Conservation (phyloP, 805 yeast genomes). For the Scheffersomyces lignosus region DNA sequence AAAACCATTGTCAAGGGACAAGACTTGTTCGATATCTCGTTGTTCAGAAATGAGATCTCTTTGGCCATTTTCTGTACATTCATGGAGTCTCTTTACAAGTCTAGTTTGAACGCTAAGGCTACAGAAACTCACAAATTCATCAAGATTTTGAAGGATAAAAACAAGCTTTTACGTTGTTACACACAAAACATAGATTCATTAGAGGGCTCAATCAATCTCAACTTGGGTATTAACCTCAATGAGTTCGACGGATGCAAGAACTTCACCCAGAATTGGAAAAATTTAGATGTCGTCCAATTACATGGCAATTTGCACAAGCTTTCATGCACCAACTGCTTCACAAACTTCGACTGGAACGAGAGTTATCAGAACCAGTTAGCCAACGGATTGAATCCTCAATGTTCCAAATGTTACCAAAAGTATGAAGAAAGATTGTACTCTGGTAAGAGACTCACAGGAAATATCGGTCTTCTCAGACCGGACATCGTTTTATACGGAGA, state of each 20-base stretch:
- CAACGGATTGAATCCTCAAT: slow-evolving; percentile 72
- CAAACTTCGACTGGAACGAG: slow-evolving; percentile 60
- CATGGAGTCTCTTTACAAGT: slow-evolving; percentile 75
- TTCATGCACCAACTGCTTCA: slow-evolving; percentile 72
- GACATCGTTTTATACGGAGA: slow-evolving; percentile 92
- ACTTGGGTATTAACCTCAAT: slow-evolving; percentile 49
- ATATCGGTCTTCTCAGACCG: slow-evolving; percentile 79
- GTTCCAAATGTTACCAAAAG: slow-evolving; percentile 63
- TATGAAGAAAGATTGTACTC: slow-evolving; percentile 54
- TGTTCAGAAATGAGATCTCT: slow-evolving; percentile 68
- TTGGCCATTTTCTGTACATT: slow-evolving; percentile 79
- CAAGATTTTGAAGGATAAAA: slow-evolving; percentile 54
- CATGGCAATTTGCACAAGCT: slow-evolving; percentile 85
- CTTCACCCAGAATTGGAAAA: slow-evolving; percentile 53
- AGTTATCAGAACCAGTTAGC: slow-evolving; percentile 47
- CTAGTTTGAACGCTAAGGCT: slow-evolving; percentile 67
- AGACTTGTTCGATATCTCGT: slow-evolving; percentile 84
- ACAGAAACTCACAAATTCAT: slow-evolving; percentile 85
- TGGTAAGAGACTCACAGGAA: slow-evolving; percentile 75
- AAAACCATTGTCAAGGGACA: slow-evolving; percentile 73
- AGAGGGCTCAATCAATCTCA: slow-evolving; percentile 65
- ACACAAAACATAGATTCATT: slow-evolving; percentile 95
- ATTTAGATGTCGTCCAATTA: slow-evolving; percentile 76
- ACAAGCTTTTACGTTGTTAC: slow-evolving; percentile 77
- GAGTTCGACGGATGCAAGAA: slow-evolving; percentile 24